These are phyloP conservation scores for Beta lomatogona DNA, from an alignment of 179 eudicot species.

Conservation along the genomic window DNA sequence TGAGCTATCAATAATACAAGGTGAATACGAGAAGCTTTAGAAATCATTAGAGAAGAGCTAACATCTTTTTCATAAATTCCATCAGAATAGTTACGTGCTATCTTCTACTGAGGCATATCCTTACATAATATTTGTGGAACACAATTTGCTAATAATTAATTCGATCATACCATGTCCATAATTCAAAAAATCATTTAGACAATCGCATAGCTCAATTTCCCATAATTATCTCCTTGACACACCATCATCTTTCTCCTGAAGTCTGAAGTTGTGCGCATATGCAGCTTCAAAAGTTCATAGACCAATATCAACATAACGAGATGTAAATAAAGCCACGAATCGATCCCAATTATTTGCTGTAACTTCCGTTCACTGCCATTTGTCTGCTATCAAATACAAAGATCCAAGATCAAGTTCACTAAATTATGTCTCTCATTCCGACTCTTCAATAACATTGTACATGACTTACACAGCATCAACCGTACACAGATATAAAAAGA, in stretches of 20 bases:
- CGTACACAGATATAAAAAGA: too few species aligned
- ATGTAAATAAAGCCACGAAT: neutral
- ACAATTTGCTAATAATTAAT: too few species aligned
- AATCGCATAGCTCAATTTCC: neutral
- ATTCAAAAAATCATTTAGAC: too few species aligned
- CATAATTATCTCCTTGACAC: neutral
- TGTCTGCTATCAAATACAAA: neutral
- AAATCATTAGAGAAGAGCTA: too few species aligned
- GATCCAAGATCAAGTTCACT: slow-evolving; percentile 2
- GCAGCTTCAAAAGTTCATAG: neutral
- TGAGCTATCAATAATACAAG: too few species aligned
- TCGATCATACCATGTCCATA: too few species aligned
- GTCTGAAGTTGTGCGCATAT: neutral
- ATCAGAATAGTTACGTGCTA: too few species aligned
- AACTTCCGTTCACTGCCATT: neutral
- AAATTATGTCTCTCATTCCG: neutral
- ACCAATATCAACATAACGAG: neutral
- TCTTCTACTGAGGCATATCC: too few species aligned
- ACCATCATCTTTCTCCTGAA: neutral
- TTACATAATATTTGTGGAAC: too few species aligned
- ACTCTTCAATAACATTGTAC: neutral
- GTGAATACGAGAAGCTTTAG: too few species aligned
- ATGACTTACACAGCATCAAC: neutral
- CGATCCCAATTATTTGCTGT: neutral
- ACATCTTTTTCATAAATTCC: too few species aligned